phyloP scores from a whole-genome alignment of 1,284 basidiomycete genomes.

The Athelia psychrophila region DNA sequence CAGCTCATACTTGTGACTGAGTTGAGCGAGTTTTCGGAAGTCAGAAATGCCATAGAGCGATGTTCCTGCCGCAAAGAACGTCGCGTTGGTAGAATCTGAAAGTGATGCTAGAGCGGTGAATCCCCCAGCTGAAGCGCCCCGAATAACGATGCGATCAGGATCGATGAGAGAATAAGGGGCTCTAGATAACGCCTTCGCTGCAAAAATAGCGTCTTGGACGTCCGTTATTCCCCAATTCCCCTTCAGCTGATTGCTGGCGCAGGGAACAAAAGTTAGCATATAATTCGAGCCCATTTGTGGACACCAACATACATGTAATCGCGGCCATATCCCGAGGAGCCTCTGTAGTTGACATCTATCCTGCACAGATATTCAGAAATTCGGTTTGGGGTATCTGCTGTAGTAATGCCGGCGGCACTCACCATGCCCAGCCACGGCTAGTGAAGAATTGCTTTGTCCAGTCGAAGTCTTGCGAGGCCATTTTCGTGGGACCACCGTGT shows the following conservation, averaged over 20 bases:
- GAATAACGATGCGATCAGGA: constrained; percentile 52
- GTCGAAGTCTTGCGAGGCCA: constrained; percentile 42
- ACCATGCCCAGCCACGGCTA: constrained; percentile 66
- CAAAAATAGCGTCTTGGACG: constrained; percentile 55
- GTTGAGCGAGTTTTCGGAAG: constrained; percentile 41
- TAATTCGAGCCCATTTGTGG: background rate
- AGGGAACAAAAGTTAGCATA: too few species aligned
- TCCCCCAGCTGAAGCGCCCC: constrained; percentile 62
- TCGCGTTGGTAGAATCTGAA: constrained; percentile 27
- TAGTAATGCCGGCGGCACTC: constrained; percentile 11
- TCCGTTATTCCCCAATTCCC: constrained; percentile 70
- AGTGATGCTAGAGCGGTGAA: constrained; percentile 56
- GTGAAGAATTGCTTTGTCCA: constrained; percentile 62
- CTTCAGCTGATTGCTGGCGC: constrained; percentile 53
- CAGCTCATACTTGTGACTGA: constrained; percentile 66
- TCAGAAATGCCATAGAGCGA: constrained; percentile 50
- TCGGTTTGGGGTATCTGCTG: background rate
- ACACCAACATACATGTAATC: constrained; percentile 42
- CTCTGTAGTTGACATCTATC: constrained; percentile 70
- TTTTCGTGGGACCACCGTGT: constrained; percentile 67
- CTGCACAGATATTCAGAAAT: constrained; percentile 25
- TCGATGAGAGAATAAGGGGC: constrained; percentile 48
- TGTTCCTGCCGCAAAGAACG: constrained; percentile 45
- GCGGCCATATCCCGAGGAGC: constrained; percentile 65
- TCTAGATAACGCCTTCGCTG: constrained; percentile 44